Percentiles rank a stretch among this genome's conserved stretches.
These are phyloP conservation scores for Aphanomyces cochlioides DNA, from an alignment of 352 stramenopile genomes.

Conservation along the genomic window DNA sequence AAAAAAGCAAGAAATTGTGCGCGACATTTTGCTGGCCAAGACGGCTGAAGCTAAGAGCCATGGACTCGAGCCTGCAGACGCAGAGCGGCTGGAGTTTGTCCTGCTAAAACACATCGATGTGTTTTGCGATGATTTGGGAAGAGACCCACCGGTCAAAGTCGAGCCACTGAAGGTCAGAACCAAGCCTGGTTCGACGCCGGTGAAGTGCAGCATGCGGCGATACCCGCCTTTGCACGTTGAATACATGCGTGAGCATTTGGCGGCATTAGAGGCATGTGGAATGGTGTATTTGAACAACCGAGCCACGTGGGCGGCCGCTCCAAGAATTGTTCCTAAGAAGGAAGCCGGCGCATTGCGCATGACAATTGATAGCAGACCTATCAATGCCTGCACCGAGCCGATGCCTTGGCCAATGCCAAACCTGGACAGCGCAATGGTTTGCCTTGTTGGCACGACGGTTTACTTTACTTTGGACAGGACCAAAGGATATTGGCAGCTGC, in stretches of 20 bases:
- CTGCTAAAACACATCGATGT: constrained; percentile 23
- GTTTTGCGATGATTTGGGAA: constrained; percentile 26
- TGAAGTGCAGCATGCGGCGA: constrained; percentile 25
- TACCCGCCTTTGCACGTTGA: constrained; percentile 14
- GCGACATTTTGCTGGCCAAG: neutral
- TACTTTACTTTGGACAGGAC: constrained; percentile 37
- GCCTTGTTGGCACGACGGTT: constrained; percentile 18
- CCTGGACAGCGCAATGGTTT: constrained; percentile 24
- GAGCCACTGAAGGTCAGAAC: constrained; percentile 31
- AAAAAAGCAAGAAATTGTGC: too few relatives aligned
- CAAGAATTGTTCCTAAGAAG: constrained; percentile 33
- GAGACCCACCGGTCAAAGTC: constrained; percentile 31
- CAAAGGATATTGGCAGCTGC: too few relatives aligned
- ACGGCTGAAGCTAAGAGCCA: neutral
- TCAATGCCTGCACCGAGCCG: constrained; percentile 32
- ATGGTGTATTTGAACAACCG: constrained; percentile 30
- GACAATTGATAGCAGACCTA: constrained; percentile 28
- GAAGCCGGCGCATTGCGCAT: constrained; percentile 31
- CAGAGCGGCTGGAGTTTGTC: constrained; percentile 2
- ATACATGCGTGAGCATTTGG: constrained; percentile 27
- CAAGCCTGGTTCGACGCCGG: constrained; percentile 27
- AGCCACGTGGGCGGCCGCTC: constrained; percentile 27
- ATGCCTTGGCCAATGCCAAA: constrained; percentile 36
- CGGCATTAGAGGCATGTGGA: constrained; percentile 17
- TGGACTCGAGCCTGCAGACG: neutral